Conservation (phyloP, 2,329 filamentous ascomycete genomes). For the Alternaria conjuncta region DNA sequence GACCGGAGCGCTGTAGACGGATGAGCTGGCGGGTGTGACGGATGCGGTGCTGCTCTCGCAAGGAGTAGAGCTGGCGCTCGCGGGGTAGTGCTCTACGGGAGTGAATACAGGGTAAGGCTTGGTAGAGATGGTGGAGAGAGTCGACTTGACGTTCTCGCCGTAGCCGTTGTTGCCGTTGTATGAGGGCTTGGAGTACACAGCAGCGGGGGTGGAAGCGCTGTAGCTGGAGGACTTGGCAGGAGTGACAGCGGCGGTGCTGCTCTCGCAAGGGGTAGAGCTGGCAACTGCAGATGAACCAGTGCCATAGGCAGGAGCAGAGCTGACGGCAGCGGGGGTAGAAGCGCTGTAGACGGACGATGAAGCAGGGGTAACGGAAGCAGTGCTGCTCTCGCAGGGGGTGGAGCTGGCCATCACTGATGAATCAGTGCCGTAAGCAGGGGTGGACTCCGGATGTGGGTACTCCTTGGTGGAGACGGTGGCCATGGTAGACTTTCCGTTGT, state of each 20-base stretch:
- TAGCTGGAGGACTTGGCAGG: neutral
- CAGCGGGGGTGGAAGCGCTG: constrained; percentile 1
- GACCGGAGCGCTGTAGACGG: neutral
- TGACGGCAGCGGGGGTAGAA: neutral
- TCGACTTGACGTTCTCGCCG: neutral
- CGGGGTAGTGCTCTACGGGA: neutral
- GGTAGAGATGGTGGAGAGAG: neutral
- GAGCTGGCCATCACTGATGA: neutral
- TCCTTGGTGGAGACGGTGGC: constrained; percentile 1
- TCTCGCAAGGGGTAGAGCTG: constrained; percentile 7
- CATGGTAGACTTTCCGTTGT: neutral
- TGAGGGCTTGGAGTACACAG: constrained; percentile 5
- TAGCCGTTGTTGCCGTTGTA: constrained; percentile 2
- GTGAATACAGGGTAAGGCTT: neutral
- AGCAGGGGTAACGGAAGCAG: neutral
- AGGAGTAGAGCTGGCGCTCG: constrained; percentile 3
- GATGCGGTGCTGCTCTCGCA: constrained; percentile 4
- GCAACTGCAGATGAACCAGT: neutral
- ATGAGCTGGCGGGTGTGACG: neutral
- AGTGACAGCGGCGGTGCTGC: constrained; percentile 2
- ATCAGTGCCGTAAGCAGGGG: neutral
- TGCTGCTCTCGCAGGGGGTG: neutral
- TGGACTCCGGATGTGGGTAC: neutral
- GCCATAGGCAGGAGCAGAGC: neutral
- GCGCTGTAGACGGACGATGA: neutral